Percentiles rank a stretch among this genome's conserved stretches.
These are phyloP conservation scores for Actinomucor elegans DNA, from an alignment of 371 early-diverging fungal genomes.

Conservation along the genomic window DNA sequence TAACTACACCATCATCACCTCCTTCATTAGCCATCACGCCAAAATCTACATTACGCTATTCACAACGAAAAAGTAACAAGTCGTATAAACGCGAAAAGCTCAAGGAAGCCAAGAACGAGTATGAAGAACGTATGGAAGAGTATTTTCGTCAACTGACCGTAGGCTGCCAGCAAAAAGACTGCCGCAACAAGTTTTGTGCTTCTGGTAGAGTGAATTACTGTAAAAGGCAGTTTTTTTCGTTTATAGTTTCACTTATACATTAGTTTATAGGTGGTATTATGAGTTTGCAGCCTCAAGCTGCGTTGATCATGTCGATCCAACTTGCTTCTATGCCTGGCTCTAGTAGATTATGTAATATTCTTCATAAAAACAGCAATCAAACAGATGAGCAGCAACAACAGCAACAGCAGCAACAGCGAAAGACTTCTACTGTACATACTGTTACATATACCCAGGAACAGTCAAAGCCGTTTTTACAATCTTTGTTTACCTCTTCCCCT, in stretches of 20 bases:
- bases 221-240: background rate
- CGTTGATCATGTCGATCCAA: conserved; percentile 48
- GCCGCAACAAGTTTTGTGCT: conserved; percentile 47
- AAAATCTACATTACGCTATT: background rate
- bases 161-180: conserved; percentile 39
- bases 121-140: conserved; percentile 35
- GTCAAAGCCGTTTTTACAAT: conserved; percentile 35
- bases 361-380: too few relatives aligned
- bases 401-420: background rate
- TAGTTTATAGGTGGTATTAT: conserved; percentile 30
- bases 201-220: conserved; percentile 30
- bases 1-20: background rate
- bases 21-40: conserved; percentile 6
- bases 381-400: background rate
- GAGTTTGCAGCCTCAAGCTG: conserved; percentile 45
- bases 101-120: conserved; percentile 37
- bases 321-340: conserved; percentile 39
- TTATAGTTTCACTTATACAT: background rate
- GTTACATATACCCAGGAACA: background rate
- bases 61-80: conserved; percentile 13
- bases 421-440: background rate
- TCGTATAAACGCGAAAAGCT: conserved; percentile 26
- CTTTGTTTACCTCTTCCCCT: conserved; percentile 30
- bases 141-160: conserved; percentile 42
- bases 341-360: conserved; percentile 32